These are phyloP conservation scores for Dryas integrifolia DNA, from an alignment of 331 rosid species.

Conservation along the genomic window DNA sequence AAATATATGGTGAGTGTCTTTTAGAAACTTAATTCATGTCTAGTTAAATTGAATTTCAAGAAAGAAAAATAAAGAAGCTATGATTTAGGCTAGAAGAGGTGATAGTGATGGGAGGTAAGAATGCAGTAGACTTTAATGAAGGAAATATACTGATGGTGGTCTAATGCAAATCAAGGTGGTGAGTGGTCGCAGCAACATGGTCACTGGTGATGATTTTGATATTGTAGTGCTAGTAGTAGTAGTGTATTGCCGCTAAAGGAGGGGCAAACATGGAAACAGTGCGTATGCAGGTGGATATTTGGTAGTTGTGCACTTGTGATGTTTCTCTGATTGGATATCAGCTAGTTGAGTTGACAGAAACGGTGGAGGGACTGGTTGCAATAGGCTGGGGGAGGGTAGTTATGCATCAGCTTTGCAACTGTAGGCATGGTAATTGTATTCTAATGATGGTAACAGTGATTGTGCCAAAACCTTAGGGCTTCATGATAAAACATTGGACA, in stretches of 20 bases:
- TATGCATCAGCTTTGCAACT: not conserved
- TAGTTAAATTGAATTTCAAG: constrained; percentile 1
- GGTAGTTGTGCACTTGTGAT: not conserved
- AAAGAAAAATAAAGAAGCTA: not conserved
- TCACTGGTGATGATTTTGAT: not conserved
- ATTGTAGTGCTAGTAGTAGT: not conserved
- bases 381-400: not conserved
- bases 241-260: not conserved
- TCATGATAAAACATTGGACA: not conserved
- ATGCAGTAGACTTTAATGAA: not conserved
- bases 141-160: not conserved
- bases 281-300: not conserved
- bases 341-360: not conserved
- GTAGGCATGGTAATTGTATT: not conserved
- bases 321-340: not conserved
- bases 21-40: not conserved
- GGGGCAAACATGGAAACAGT: not conserved
- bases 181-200: not conserved
- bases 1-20: not conserved
- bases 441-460: not conserved
- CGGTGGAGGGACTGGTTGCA: not conserved
- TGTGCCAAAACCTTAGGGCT: not conserved
- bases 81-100: not conserved
- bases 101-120: not conserved
- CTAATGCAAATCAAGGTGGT: not conserved